These are phyloP conservation scores for Papiliotrema terrestris DNA, from an alignment of 1,284 basidiomycete genomes.

Conservation along the genomic window DNA sequence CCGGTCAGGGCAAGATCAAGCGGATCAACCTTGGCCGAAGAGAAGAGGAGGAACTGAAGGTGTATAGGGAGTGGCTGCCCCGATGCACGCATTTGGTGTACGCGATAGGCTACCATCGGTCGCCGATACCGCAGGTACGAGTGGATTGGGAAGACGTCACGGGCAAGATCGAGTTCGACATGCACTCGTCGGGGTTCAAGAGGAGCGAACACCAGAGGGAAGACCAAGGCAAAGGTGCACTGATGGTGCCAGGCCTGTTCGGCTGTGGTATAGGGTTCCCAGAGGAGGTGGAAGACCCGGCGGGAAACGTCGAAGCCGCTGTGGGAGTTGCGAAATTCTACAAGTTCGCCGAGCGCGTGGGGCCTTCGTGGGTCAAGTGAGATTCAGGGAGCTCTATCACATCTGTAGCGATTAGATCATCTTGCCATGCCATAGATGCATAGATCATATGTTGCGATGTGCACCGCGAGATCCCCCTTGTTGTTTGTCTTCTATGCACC, in stretches of 20 bases:
- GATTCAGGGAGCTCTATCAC: no score
- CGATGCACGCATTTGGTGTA: constrained; percentile 26
- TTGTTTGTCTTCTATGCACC: no score
- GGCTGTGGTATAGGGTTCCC: constrained; percentile 28
- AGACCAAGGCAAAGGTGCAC: not conserved
- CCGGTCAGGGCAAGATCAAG: constrained; percentile 3
- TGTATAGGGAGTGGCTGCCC: constrained; percentile 17
- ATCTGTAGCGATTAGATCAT: no score
- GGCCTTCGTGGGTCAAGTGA: no score
- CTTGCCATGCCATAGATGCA: no score
- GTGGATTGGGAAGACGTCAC: constrained; percentile 2
- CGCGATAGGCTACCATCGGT: constrained; percentile 19
- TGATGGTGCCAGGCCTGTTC: constrained; percentile 10
- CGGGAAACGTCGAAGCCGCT: constrained; percentile 24
- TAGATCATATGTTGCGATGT: no score
- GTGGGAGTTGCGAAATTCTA: constrained; percentile 30
- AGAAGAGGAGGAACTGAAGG: constrained; percentile 6
- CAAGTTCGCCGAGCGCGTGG: constrained; percentile 20
- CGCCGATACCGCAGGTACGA: constrained; percentile 1
- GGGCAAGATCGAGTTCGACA: constrained; percentile 17
- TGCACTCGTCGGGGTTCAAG: constrained; percentile 19
- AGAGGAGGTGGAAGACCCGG: constrained; percentile 21
- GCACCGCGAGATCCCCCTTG: no score
- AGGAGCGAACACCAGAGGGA: not conserved
- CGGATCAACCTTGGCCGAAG: constrained; percentile 11